These are phyloP conservation scores for Allomyces macrogynus DNA, from an alignment of 192 early-diverging fungal species.

Conservation along the genomic window DNA sequence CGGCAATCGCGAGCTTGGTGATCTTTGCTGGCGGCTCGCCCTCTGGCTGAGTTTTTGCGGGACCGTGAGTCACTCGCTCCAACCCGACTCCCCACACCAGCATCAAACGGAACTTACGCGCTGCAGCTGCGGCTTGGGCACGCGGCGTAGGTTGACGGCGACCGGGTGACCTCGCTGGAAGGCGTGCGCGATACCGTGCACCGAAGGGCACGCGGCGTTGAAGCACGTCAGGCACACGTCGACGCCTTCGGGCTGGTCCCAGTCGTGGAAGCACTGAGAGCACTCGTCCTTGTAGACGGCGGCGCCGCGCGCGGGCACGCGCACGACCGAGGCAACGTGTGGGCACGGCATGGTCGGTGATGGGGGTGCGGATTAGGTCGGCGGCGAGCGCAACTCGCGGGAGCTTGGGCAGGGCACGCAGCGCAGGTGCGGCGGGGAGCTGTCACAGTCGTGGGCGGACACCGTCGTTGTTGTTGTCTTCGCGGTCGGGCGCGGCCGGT, in stretches of 20 bases:
- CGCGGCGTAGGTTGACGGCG: constrained; percentile 62
- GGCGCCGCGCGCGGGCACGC: not conserved
- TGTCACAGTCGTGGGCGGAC: too few relatives aligned
- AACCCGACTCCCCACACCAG: too few relatives aligned
- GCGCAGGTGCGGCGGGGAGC: too few relatives aligned
- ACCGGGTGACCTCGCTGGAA: constrained; percentile 53
- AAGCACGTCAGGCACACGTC: constrained; percentile 91
- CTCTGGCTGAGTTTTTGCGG: too few relatives aligned
- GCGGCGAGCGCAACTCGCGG: too few relatives aligned
- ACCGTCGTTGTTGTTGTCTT: too few relatives aligned
- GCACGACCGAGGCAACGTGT: not conserved
- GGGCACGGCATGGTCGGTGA: not conserved
- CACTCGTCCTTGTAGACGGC: constrained; percentile 83
- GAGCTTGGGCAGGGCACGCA: too few relatives aligned
- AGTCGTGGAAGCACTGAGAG: constrained; percentile 72
- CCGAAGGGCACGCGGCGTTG: constrained; percentile 62
- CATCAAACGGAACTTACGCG: not conserved
- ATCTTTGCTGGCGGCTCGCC: constrained; percentile 62
- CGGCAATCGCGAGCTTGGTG: constrained; percentile 76
- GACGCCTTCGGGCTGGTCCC: constrained; percentile 56
- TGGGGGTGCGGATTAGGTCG: too few relatives aligned
- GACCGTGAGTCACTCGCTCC: too few relatives aligned
- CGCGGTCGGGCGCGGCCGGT: too few relatives aligned
- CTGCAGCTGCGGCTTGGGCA: constrained; percentile 12
- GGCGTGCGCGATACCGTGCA: constrained; percentile 58